Evolutionary conservation across 305 asterid species (phyloP).

Genomic region (Caryopteris hybrid): DNA sequence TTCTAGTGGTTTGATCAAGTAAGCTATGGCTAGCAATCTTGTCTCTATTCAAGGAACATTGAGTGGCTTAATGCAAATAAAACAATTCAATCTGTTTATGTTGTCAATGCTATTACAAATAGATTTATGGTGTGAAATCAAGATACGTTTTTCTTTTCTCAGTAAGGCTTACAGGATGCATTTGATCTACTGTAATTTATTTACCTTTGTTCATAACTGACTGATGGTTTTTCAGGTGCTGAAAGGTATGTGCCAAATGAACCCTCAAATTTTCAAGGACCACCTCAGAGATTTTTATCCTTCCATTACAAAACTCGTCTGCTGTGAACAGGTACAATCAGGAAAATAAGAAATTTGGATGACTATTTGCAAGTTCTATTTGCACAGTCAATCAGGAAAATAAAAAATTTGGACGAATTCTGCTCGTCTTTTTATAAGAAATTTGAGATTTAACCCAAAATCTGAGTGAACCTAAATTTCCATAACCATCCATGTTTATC

Average conservation of each 20-base stretch:
- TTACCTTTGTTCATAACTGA: not conserved
- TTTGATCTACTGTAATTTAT: not conserved
- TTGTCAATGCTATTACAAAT: not conserved
- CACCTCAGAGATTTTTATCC: slow-evolving; percentile 90
- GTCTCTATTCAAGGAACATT: not conserved
- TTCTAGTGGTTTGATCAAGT: not conserved
- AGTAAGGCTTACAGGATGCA: not conserved
- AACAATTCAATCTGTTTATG: not conserved
- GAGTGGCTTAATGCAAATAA: not conserved
- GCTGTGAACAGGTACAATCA: slow-evolving; percentile 86
- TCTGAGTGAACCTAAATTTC: not conserved
- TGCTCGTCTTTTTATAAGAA: not conserved
- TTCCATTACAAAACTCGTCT: slow-evolving; percentile 72
- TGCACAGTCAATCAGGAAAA: slow-evolving; percentile 1
- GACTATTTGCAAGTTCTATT: not conserved
- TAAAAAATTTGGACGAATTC: not conserved
- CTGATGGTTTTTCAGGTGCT: slow-evolving; percentile 63
- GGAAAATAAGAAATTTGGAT: not conserved
- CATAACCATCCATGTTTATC: not conserved
- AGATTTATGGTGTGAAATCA: not conserved
- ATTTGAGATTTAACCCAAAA: not conserved
- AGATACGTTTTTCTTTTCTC: not conserved
- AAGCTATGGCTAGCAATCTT: not conserved
- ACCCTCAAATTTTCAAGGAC: slow-evolving; percentile 66
- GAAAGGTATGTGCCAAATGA: slow-evolving; percentile 75